Percentiles rank a stretch among this genome's conserved stretches.
Conservation (phyloP, 805 yeast genomes). For the Saccharomycopsis schoenii region DNA sequence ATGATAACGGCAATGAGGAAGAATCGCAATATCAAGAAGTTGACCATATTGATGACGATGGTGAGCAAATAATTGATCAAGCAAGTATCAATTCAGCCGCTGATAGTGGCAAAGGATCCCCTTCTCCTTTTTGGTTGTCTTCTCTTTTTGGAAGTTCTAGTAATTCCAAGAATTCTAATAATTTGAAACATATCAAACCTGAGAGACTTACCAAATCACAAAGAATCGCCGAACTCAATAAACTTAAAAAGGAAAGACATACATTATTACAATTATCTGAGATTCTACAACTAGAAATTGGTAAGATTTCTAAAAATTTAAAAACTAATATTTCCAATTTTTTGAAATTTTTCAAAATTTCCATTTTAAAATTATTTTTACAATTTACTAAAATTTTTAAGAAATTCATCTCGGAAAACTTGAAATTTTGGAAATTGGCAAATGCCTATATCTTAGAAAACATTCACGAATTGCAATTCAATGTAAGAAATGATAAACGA, state of each 20-base stretch:
- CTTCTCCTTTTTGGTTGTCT: background rate
- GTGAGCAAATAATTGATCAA: background rate
- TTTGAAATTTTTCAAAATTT: conserved; percentile 22
- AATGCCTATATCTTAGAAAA: conserved; percentile 10
- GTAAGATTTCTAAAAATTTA: conserved; percentile 28
- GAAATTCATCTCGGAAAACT: conserved; percentile 27
- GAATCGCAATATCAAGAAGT: conserved; percentile 24
- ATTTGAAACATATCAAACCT: conserved; percentile 10
- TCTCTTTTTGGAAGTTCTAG: conserved; percentile 1
- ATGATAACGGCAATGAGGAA: background rate
- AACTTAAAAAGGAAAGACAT: conserved; percentile 27
- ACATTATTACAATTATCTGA: conserved; percentile 32
- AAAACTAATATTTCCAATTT: conserved; percentile 24
- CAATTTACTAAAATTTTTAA: conserved; percentile 27
- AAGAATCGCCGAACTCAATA: conserved; percentile 29
- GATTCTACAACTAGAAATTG: conserved; percentile 29
- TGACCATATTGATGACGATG: conserved; percentile 20
- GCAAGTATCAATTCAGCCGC: background rate
- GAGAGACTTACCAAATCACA: conserved; percentile 27
- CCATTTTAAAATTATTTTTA: conserved; percentile 25
- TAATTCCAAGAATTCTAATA: background rate
- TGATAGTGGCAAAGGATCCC: background rate
- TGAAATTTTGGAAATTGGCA: conserved; percentile 15
- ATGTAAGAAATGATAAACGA: conserved; percentile 14
- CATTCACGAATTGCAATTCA: conserved; percentile 16